A percentile compares a stretch with the other conserved stretches of the same genome.
These are phyloP conservation scores for Hericium alpestre DNA, from an alignment of 768 basidiomycete species.

Conservation along the genomic window DNA sequence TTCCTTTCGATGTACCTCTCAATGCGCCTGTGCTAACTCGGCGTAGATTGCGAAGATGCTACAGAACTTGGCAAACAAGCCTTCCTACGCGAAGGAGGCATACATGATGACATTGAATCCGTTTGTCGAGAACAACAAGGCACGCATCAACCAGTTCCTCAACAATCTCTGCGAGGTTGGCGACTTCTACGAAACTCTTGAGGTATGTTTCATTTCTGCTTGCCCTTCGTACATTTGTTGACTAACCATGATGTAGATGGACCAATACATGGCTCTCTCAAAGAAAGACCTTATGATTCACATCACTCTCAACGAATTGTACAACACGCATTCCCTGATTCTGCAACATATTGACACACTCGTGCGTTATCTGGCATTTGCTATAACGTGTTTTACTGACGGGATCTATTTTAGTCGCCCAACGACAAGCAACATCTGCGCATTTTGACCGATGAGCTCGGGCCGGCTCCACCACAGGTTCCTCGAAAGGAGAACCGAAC, in stretches of 20 bases:
- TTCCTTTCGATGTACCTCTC: not conserved
- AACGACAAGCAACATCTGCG: slow-evolving; percentile 97
- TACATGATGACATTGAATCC: slow-evolving; percentile 99
- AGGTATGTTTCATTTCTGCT: slow-evolving; percentile 40
- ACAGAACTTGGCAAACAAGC: slow-evolving; percentile 98
- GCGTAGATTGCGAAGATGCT: slow-evolving; percentile 96
- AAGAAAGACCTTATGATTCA: slow-evolving; percentile 98
- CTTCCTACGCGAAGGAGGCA: slow-evolving; percentile 92
- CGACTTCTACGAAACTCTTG: slow-evolving; percentile 97
- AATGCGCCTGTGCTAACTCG: not conserved
- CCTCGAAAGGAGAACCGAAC: slow-evolving; percentile 97
- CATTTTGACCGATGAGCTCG: slow-evolving; percentile 92
- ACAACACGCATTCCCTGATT: slow-evolving; percentile 95
- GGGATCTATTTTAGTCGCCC: slow-evolving; percentile 52
- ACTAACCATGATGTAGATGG: slow-evolving; percentile 55
- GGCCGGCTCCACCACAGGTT: slow-evolving; percentile 86
- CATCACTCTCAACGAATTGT: slow-evolving; percentile 97
- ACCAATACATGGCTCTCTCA: slow-evolving; percentile 99
- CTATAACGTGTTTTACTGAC: slow-evolving; percentile 1
- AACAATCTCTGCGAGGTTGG: slow-evolving; percentile 97
- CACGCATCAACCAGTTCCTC: slow-evolving; percentile 93
- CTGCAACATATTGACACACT: slow-evolving; percentile 90
- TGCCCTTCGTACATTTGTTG: not conserved
- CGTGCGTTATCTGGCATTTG: slow-evolving; percentile 36
- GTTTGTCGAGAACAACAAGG: slow-evolving; percentile 97